These are phyloP conservation scores for Mesembryanthemum crystallinum DNA, from an alignment of 148 eudicot species.

Conservation along the genomic window DNA sequence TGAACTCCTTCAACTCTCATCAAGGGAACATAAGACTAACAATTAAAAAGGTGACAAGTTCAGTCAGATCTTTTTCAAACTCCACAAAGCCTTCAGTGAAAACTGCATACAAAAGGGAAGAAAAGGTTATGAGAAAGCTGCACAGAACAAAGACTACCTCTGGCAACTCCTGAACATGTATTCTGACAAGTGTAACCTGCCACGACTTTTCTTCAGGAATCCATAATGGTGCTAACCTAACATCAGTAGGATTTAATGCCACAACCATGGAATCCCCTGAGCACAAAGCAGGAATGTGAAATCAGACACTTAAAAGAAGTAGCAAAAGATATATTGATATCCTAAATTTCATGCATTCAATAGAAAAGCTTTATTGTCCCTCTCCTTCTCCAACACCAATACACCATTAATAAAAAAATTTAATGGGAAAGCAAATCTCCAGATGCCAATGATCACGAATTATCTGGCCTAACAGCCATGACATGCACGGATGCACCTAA, in stretches of 20 bases:
- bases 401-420: not conserved
- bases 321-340: not conserved
- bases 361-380: not conserved
- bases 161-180: slow-evolving; percentile 19
- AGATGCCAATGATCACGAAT: too few relatives aligned
- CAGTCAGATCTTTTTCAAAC: not conserved
- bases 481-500: not conserved
- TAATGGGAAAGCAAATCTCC: not conserved
- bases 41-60: not conserved
- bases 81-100: not conserved
- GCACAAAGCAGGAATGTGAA: slow-evolving; percentile 10
- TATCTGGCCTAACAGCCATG: not conserved
- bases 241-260: slow-evolving; percentile 24
- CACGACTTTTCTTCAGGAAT: slow-evolving; percentile 30
- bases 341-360: not conserved
- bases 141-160: slow-evolving; percentile 17
- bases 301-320: not conserved
- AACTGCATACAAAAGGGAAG: not conserved
- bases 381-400: not conserved
- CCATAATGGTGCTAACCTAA: slow-evolving; percentile 41
- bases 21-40: not conserved
- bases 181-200: slow-evolving; percentile 26
- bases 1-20: not conserved
- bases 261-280: slow-evolving; percentile 29
- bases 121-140: not conserved